phyloP scores from a whole-genome alignment of 495 filamentous ascomycete genomes.

The Delitschia confertaspora region DNA sequence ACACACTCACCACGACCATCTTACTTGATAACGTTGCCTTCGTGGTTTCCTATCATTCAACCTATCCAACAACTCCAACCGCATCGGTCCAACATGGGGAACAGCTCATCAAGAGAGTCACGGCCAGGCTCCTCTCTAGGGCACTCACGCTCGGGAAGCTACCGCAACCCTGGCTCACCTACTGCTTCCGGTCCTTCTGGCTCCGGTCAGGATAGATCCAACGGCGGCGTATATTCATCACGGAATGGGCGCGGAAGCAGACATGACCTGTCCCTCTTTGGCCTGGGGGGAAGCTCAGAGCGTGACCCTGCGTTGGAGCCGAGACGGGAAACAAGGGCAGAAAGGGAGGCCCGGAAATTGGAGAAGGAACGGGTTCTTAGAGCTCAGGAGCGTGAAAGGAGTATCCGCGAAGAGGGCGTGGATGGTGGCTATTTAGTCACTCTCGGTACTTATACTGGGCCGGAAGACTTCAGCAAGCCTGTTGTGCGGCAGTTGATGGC shows the following conservation, averaged over 20 bases:
- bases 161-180: constrained; percentile 26
- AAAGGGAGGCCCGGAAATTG: constrained; percentile 73
- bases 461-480: constrained; percentile 86
- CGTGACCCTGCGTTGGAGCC: constrained; percentile 28
- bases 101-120: constrained; percentile 36
- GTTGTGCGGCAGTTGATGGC: constrained; percentile 91
- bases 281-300: constrained; percentile 28
- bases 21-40: not conserved
- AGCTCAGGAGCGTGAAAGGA: constrained; percentile 77
- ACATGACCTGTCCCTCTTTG: constrained; percentile 32
- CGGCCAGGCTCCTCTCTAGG: constrained; percentile 22
- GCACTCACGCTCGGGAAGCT: constrained; percentile 18
- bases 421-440: constrained; percentile 95
- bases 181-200: constrained; percentile 18
- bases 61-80: not conserved
- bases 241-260: constrained; percentile 31
- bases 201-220: constrained; percentile 23
- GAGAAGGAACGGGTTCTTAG: constrained; percentile 71
- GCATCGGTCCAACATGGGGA: constrained; percentile 32
- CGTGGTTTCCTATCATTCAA: not conserved
- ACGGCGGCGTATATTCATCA: constrained; percentile 27
- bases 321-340: constrained; percentile 72
- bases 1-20: not conserved
- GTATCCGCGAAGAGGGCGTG: constrained; percentile 84
- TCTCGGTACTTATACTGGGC: constrained; percentile 81